Percentiles rank a stretch among this genome's conserved stretches.
phyloP scores from a whole-genome alignment of 2,329 filamentous ascomycete genomes.

The Trichoderma pleuroti region DNA sequence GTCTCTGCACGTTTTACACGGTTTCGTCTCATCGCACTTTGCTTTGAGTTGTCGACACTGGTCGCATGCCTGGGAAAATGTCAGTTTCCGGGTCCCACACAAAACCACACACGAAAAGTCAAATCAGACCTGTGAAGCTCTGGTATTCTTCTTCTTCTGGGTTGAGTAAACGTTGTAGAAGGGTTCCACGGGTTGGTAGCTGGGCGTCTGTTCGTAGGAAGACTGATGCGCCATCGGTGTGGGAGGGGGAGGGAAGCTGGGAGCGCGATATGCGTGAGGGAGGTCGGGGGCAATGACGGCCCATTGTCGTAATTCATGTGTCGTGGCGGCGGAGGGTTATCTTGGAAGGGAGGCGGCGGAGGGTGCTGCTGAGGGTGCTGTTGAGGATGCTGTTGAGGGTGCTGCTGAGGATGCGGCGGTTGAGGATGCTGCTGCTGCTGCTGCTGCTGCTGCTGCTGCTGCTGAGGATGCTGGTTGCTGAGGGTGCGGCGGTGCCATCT shows the following conservation, averaged over 20 bases:
- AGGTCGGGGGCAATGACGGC: constrained; percentile 44
- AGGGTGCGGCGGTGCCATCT: constrained; percentile 25
- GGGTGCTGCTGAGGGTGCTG: neutral
- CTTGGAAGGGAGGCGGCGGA: constrained; percentile 37
- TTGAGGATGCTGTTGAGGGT: neutral
- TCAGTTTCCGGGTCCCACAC: constrained; percentile 17
- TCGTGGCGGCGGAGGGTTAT: constrained; percentile 44
- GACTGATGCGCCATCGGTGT: constrained; percentile 39
- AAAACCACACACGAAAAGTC: neutral
- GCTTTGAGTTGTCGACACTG: constrained; percentile 83
- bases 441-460: neutral
- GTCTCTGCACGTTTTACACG: constrained; percentile 83
- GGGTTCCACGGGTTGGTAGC: constrained; percentile 34
- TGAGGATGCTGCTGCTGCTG: neutral
- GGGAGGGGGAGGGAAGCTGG: constrained; percentile 40
- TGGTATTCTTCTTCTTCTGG: constrained; percentile 56
- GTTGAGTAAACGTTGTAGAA: constrained; percentile 43
- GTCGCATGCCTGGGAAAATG: constrained; percentile 71
- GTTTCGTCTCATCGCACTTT: constrained; percentile 85
- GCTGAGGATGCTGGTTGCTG: neutral
- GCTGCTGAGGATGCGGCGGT: neutral
- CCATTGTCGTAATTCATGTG: constrained; percentile 54
- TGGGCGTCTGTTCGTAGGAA: constrained; percentile 36
- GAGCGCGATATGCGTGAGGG: constrained; percentile 41
- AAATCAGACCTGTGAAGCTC: constrained; percentile 56